A percentile compares a stretch with the other conserved stretches of the same genome.
phyloP scores from a whole-genome alignment of 257 asterid genomes.

The Fraxinus quadrangulata region DNA sequence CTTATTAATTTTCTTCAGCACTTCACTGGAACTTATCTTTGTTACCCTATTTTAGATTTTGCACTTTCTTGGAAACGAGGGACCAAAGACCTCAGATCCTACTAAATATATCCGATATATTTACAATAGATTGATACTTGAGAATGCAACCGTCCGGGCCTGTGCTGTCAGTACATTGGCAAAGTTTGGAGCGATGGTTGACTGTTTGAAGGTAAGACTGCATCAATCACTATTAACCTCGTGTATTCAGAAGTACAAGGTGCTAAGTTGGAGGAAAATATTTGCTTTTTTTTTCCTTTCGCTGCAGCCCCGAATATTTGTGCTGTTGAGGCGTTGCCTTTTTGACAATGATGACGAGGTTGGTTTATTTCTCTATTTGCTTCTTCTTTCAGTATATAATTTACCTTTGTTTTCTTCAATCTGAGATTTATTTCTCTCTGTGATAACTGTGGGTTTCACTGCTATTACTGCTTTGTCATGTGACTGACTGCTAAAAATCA shows the following conservation, averaged over 20 bases:
- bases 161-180: conserved; percentile 96
- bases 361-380: conserved; percentile 29
- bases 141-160: conserved; percentile 94
- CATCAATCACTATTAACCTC: conserved; percentile 8
- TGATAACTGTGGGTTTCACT: background rate
- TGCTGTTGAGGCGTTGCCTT: conserved; percentile 81
- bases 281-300: conserved; percentile 17
- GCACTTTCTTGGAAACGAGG: conserved; percentile 95
- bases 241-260: conserved; percentile 13
- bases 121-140: conserved; percentile 85
- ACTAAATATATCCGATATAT: conserved; percentile 89
- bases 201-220: conserved; percentile 68
- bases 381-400: background rate
- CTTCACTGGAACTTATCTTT: conserved; percentile 7
- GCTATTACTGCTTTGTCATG: background rate
- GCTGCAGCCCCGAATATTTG: conserved; percentile 86
- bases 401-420: background rate
- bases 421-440: background rate
- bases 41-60: conserved; percentile 55
- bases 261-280: conserved; percentile 22
- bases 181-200: conserved; percentile 87
- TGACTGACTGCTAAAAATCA: background rate
- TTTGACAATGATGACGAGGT: conserved; percentile 94
- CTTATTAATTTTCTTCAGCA: background rate
- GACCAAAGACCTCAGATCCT: conserved; percentile 93